A percentile compares a stretch with the other conserved stretches of the same genome.
Conservation (phyloP, 257 asterid genomes). For the Agastache rugosa region DNA sequence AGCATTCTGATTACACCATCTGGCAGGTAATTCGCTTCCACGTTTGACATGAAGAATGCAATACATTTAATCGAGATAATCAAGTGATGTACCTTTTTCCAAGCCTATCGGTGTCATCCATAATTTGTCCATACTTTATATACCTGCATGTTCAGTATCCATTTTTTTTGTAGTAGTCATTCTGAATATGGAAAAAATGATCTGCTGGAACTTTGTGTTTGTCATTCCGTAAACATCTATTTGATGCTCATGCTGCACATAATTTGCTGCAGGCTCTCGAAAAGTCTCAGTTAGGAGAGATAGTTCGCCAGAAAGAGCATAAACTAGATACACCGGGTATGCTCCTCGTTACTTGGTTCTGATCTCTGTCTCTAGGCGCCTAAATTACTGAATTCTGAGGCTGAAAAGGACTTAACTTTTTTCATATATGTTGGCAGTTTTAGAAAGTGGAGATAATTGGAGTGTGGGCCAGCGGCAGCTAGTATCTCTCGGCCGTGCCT, state of each 20-base stretch:
- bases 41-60: background rate
- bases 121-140: background rate
- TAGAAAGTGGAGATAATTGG: conserved; percentile 95
- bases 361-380: background rate
- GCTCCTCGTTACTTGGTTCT: background rate
- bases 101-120: background rate
- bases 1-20: conserved; percentile 82
- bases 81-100: background rate
- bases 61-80: background rate
- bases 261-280: conserved; percentile 75
- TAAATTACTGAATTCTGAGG: background rate
- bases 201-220: background rate
- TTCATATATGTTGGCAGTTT: conserved; percentile 49
- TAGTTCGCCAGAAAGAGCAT: conserved; percentile 81
- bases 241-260: conserved; percentile 4
- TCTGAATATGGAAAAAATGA: background rate
- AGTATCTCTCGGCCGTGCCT: conserved; percentile 91
- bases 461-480: conserved; percentile 97
- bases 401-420: background rate
- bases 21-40: conserved; percentile 71
- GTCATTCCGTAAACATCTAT: background rate
- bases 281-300: conserved; percentile 90
- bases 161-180: background rate
- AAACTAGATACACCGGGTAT: conserved; percentile 88
- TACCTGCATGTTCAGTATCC: background rate